Conservation (phyloP, 2,329 filamentous ascomycete genomes). For the Colletotrichum salicis region DNA sequence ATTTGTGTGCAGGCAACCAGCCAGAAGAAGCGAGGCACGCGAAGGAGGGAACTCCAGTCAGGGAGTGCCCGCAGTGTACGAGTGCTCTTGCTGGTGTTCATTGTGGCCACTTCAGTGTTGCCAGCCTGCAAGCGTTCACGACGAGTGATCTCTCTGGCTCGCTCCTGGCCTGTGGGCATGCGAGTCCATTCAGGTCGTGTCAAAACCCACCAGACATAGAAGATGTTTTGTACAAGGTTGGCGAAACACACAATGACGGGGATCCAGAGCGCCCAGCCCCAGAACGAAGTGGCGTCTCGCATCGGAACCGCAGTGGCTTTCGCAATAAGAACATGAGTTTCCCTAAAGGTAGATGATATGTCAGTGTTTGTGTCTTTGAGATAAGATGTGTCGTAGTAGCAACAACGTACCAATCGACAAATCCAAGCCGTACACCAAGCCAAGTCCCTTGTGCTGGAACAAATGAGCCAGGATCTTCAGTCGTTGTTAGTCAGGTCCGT, state of each 20-base stretch:
- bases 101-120: too few relatives aligned
- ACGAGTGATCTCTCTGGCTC: too few relatives aligned
- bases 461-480: background rate
- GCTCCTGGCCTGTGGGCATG: too few relatives aligned
- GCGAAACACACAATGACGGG: background rate
- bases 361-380: background rate
- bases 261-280: constrained; percentile 44
- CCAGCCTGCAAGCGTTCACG: too few relatives aligned
- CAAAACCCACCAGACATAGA: too few relatives aligned
- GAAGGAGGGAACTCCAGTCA: too few relatives aligned
- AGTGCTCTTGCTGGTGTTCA: too few relatives aligned
- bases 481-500: background rate
- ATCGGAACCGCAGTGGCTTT: constrained; percentile 42
- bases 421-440: background rate
- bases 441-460: background rate
- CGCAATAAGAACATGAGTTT: constrained; percentile 23
- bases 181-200: too few relatives aligned
- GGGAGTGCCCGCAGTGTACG: too few relatives aligned
- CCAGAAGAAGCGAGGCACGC: too few relatives aligned
- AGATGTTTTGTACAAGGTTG: too few relatives aligned
- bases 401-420: background rate
- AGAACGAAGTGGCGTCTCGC: constrained; percentile 40
- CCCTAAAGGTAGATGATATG: background rate
- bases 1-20: too few relatives aligned
- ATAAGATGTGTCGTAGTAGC: background rate